These are phyloP conservation scores for Wakefieldia striispora DNA, from an alignment of 768 basidiomycete genomes.

Conservation along the genomic window DNA sequence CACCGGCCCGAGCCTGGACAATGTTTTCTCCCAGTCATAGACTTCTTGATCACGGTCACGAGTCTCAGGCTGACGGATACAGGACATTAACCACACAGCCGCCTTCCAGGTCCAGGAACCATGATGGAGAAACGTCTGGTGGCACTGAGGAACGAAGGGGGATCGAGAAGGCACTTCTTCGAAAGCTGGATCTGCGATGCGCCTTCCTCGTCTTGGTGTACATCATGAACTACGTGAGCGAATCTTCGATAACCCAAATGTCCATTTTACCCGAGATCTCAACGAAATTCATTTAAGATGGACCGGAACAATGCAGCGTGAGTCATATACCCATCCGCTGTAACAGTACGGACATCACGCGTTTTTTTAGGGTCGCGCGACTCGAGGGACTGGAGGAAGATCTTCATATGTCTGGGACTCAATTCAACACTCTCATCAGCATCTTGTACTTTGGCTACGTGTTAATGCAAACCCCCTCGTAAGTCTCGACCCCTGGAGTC, in stretches of 20 bases:
- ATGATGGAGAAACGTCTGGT: constrained; percentile 32
- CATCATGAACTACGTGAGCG: constrained; percentile 35
- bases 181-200: constrained; percentile 58
- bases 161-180: constrained; percentile 52
- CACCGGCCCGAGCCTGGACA: too few relatives aligned
- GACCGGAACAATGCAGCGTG: constrained; percentile 62
- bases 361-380: constrained; percentile 56
- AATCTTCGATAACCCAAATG: not conserved
- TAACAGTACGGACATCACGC: not conserved
- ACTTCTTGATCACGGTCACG: too few relatives aligned
- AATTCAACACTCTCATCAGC: constrained; percentile 67
- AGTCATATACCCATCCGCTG: too few relatives aligned
- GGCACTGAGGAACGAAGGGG: constrained; percentile 42
- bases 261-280: not conserved
- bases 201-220: constrained; percentile 45
- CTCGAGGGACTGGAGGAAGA: constrained; percentile 68
- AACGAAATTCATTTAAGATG: constrained; percentile 26
- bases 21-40: too few relatives aligned
- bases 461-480: constrained; percentile 75
- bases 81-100: too few relatives aligned
- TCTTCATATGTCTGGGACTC: constrained; percentile 52
- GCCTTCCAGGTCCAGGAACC: too few relatives aligned
- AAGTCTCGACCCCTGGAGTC: constrained; percentile 19
- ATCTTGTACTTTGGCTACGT: constrained; percentile 70
- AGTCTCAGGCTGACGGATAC: too few relatives aligned